These are phyloP conservation scores for Flaveria sonorensis DNA, from an alignment of 129 eudicot species.

Conservation along the genomic window DNA sequence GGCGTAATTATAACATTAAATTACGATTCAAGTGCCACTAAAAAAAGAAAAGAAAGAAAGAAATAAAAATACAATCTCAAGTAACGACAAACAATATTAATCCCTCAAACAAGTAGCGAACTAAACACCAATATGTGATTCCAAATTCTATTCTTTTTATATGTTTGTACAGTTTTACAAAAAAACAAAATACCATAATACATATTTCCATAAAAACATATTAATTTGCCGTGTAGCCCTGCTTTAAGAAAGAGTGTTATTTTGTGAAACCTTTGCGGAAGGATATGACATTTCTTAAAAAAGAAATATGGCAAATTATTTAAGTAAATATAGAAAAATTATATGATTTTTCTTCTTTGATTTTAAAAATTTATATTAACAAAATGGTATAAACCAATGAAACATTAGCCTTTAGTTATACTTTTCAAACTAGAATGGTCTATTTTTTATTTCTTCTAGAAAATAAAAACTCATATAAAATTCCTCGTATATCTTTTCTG, in stretches of 20 bases:
- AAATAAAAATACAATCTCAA: background rate
- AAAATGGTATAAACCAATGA: background rate
- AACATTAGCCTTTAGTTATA: background rate
- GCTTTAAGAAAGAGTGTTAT: conserved; percentile 12
- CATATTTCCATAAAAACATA: background rate
- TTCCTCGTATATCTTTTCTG: no score
- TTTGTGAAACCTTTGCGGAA: background rate
- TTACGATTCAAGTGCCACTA: no score
- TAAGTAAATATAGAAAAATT: background rate
- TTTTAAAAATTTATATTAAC: background rate
- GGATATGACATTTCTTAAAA: background rate
- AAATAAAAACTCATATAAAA: no score
- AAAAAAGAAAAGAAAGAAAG: no score
- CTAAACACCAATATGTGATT: background rate
- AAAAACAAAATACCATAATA: background rate
- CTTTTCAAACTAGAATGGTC: background rate
- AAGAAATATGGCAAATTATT: background rate
- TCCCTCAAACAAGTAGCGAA: background rate
- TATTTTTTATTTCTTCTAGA: no score
- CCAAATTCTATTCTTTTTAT: background rate
- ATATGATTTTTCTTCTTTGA: background rate
- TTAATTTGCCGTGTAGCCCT: conserved; percentile 2
- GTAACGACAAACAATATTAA: background rate
- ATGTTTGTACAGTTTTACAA: background rate
- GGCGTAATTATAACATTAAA: no score